phyloP scores from a whole-genome alignment of 768 basidiomycete species.

The Boletus edulis region DNA sequence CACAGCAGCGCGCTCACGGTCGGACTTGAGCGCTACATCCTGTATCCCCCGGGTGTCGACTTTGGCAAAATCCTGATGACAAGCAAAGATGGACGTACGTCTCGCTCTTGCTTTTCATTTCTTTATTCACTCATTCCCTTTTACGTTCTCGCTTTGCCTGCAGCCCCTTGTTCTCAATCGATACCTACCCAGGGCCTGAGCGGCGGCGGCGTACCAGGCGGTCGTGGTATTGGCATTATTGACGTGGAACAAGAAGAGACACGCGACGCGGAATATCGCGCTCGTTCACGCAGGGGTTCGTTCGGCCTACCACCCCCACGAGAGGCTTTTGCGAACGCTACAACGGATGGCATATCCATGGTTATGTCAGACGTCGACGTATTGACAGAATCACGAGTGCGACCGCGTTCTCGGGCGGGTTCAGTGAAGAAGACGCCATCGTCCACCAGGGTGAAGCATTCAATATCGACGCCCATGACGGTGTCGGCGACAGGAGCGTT shows the following conservation, averaged over 20 bases:
- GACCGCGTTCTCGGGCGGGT: constrained; percentile 4
- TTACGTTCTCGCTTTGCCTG: neutral
- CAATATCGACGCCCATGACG: neutral
- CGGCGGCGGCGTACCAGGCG: constrained; percentile 30
- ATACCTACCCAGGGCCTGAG: neutral
- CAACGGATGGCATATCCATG: constrained; percentile 1
- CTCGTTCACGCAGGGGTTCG: neutral
- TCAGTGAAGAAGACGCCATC: constrained; percentile 11
- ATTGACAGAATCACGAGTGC: neutral
- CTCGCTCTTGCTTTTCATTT: neutral
- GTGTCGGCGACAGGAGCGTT: constrained; percentile 10
- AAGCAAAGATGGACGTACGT: constrained; percentile 15
- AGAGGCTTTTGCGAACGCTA: neutral
- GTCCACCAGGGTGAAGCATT: neutral
- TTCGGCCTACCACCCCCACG: neutral
- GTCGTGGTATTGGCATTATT: constrained; percentile 25
- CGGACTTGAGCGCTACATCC: constrained; percentile 63
- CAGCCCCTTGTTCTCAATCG: constrained; percentile 8
- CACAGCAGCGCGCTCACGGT: constrained; percentile 47
- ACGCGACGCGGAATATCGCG: constrained; percentile 14
- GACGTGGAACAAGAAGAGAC: constrained; percentile 22
- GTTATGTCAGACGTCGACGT: neutral
- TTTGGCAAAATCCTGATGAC: constrained; percentile 45
- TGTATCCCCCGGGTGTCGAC: constrained; percentile 67
- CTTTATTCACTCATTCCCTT: neutral